Evolutionary conservation across 2,329 filamentous ascomycete genomes (phyloP), one percentile per base, ranked within the genome.

Genomic region (Penicillium sp.): DNA sequence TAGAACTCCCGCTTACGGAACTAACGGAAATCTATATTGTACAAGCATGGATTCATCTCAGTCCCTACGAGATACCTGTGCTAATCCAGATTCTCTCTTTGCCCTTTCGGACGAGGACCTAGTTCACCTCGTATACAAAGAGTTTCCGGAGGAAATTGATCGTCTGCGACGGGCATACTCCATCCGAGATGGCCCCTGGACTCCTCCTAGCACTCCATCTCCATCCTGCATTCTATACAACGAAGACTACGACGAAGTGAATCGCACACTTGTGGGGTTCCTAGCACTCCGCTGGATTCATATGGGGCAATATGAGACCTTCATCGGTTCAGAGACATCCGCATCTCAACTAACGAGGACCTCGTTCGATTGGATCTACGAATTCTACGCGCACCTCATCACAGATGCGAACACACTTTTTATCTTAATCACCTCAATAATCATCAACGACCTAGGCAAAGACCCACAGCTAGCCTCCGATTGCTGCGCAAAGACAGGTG

Each of bases 271-370:
- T 7, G 53, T 61, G 11, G 60, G 59, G 19, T 40, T 63, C 19
- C 44, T 63, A 25, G 34, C 59, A n/a, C 19, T 63, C 21, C 59
- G 59, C n/a, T 63, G 60, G 60, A 61, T 63, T 25, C 51, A 63
- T 33, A 51, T 34, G 5, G 53, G 31, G 6, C 43, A 61, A 58
- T 61, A 61, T 5, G 59, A 59, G 21, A 25, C 34, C 2, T 61
- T 63, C n/a, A 41, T 63, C 11, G 16, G 53, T n/a, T 58, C 59
- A 5, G 59, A 63, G 29, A n/a, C 56, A 6, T 25, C 38, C 13
- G 39, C 50, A n/a, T n/a, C 23, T 11, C 50, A 45, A 29, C 40
- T 63, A 21, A 52, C 44, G 11, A 48, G 45, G 44, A 29, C 47
- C n/a, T 63, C 60, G 4, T 63, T 63, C 10, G 45, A 61, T 23